phyloP scores from a whole-genome alignment of 768 basidiomycete species.

The Lepiota subincarnata region DNA sequence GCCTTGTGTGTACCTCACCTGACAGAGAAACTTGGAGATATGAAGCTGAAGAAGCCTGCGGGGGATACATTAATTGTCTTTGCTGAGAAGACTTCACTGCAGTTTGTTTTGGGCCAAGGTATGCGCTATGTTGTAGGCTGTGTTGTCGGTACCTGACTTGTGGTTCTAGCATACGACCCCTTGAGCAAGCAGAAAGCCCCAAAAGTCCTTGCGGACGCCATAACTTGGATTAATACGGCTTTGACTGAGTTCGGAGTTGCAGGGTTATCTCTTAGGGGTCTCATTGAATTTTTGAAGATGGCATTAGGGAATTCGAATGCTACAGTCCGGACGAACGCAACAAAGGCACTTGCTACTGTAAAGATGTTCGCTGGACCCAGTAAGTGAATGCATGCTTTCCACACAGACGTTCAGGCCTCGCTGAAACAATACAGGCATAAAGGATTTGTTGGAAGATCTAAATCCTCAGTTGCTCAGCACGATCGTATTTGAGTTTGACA shows the following conservation, averaged over 20 bases:
- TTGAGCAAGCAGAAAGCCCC: constrained; percentile 95
- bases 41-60: constrained; percentile 95
- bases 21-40: constrained; percentile 91
- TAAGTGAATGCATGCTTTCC: constrained; percentile 26
- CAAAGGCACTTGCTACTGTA: constrained; percentile 86
- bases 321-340: constrained; percentile 87
- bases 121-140: constrained; percentile 16
- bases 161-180: constrained; percentile 77
- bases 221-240: constrained; percentile 83
- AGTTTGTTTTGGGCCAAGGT: constrained; percentile 94
- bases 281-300: constrained; percentile 89
- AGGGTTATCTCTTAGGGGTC: constrained; percentile 73
- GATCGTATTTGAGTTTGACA: constrained; percentile 89
- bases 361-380: constrained; percentile 89
- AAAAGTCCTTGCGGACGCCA: constrained; percentile 89
- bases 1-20: constrained; percentile 80
- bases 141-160: constrained; percentile 1
- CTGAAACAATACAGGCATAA: constrained; percentile 60
- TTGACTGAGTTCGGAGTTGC: constrained; percentile 88
- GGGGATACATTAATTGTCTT: constrained; percentile 81
- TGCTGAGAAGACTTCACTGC: constrained; percentile 89
- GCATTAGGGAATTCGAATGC: constrained; percentile 93
- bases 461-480: constrained; percentile 92
- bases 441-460: constrained; percentile 88
- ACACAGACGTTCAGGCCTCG: neutral